phyloP scores from a whole-genome alignment of 2,329 filamentous ascomycete genomes.

The Fusarium redolens region DNA sequence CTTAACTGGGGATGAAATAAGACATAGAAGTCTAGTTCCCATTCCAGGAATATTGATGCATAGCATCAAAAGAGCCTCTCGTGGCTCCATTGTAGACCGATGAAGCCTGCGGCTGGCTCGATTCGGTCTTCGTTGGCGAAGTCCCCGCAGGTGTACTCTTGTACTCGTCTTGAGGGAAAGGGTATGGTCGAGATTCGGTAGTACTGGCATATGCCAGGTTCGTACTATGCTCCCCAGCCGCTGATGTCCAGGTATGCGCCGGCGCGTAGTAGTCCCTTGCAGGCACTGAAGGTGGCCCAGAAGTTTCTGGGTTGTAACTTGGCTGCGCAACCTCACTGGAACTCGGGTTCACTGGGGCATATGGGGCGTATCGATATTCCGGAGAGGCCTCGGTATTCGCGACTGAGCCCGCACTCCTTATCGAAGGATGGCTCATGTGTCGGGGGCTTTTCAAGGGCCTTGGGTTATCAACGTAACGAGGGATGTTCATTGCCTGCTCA shows the following conservation, averaged over 20 bases:
- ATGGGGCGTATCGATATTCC: slow-evolving; percentile 68
- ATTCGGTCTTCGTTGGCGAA: slow-evolving; percentile 49
- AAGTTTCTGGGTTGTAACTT: slow-evolving; percentile 48
- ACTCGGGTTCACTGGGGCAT: slow-evolving; percentile 45
- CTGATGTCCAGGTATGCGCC: slow-evolving; percentile 63
- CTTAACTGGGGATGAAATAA: slow-evolving; percentile 4
- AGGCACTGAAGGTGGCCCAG: slow-evolving; percentile 42
- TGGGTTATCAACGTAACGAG: slow-evolving; percentile 68
- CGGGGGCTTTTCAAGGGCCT: slow-evolving; percentile 68
- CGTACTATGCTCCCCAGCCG: slow-evolving; percentile 59
- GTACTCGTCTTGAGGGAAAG: slow-evolving; percentile 61
- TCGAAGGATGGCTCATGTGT: slow-evolving; percentile 64
- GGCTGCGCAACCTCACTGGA: slow-evolving; percentile 49
- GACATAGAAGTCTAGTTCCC: slow-evolving; percentile 52
- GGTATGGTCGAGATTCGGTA: slow-evolving; percentile 61
- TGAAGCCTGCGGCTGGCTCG: slow-evolving; percentile 54
- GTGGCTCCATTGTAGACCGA: slow-evolving; percentile 54
- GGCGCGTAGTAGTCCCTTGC: slow-evolving; percentile 67
- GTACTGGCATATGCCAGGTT: slow-evolving; percentile 58
- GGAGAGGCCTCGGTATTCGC: slow-evolving; percentile 60
- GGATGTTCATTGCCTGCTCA: slow-evolving; percentile 63
- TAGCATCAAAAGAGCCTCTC: slow-evolving; percentile 59
- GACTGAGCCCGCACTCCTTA: slow-evolving; percentile 62
- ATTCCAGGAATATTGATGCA: slow-evolving; percentile 70
- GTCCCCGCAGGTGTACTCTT: slow-evolving; percentile 49